Evolutionary conservation across 208 protist genomes (phyloP).

Genomic region (Trypanosomatidae sp.): DNA sequence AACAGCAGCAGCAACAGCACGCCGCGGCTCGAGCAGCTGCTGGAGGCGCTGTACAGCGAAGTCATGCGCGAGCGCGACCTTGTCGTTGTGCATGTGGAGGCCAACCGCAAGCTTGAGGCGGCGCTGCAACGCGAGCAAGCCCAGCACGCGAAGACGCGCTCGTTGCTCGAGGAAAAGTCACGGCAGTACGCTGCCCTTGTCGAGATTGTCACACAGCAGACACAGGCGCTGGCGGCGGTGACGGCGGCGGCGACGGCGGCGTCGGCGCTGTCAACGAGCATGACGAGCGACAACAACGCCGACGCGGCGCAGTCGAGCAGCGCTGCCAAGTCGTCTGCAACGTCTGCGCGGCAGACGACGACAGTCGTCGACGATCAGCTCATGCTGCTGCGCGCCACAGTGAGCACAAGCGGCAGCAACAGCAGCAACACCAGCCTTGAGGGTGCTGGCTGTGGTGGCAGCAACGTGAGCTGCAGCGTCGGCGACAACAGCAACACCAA

Average conservation of each 20-base stretch:
- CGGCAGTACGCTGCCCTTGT: slow-evolving; percentile 12
- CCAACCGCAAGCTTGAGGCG: slow-evolving; percentile 50
- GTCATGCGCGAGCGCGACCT: slow-evolving; percentile 39
- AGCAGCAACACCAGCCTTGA: not conserved
- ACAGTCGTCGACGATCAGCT: not conserved
- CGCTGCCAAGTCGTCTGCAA: too few relatives aligned
- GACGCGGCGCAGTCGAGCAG: too few relatives aligned
- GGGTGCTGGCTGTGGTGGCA: not conserved
- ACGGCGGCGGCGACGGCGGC: not conserved
- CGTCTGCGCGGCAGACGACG: too few relatives aligned
- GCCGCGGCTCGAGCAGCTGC: slow-evolving; percentile 36
- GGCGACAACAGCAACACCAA: not conserved
- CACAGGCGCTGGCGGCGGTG: too few relatives aligned
- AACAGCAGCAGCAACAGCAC: not conserved
- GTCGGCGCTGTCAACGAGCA: not conserved
- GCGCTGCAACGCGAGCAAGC: slow-evolving; percentile 45
- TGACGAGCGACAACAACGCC: not conserved
- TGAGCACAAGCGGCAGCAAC: not conserved
- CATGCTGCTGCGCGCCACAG: not conserved
- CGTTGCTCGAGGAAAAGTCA: slow-evolving; percentile 24
- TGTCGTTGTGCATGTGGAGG: slow-evolving; percentile 43
- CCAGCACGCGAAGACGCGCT: slow-evolving; percentile 18
- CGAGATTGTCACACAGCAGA: not conserved
- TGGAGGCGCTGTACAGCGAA: slow-evolving; percentile 53
- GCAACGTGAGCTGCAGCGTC: not conserved